These are phyloP conservation scores for Moelleriella libera DNA, from an alignment of 2,329 filamentous ascomycete species.

Conservation along the genomic window DNA sequence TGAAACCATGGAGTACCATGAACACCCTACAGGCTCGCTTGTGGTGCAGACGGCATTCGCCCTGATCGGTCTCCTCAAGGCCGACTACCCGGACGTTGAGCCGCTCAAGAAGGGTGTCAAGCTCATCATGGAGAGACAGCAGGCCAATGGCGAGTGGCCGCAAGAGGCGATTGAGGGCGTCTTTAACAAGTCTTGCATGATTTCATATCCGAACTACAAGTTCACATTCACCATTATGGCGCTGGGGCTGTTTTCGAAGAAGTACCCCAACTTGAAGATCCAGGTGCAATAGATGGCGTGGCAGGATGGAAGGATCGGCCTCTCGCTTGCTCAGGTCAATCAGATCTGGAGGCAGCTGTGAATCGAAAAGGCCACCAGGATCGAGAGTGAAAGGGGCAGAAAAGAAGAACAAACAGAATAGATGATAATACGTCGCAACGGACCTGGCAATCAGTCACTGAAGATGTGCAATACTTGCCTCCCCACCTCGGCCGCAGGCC, in stretches of 20 bases:
- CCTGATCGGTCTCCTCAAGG: slow-evolving; percentile 67
- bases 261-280: slow-evolving; percentile 52
- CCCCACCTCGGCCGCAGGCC: too few species aligned
- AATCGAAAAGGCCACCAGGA: too few species aligned
- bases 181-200: slow-evolving; percentile 99
- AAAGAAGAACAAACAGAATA: too few species aligned
- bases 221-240: slow-evolving; percentile 92
- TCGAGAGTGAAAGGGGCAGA: too few species aligned
- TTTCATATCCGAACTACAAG: slow-evolving; percentile 98
- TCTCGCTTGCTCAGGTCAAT: too few species aligned
- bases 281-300: background rate
- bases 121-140: slow-evolving; percentile 75
- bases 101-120: slow-evolving; percentile 60
- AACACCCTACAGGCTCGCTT: slow-evolving; percentile 63
- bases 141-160: slow-evolving; percentile 81
- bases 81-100: slow-evolving; percentile 61
- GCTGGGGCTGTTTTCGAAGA: slow-evolving; percentile 71
- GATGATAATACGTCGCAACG: too few species aligned
- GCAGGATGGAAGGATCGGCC: too few species aligned
- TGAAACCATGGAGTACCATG: slow-evolving; percentile 59
- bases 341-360: too few species aligned
- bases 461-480: too few species aligned
- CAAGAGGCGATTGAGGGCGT: slow-evolving; percentile 96
- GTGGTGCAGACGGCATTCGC: slow-evolving; percentile 96
- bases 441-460: too few species aligned